Evolutionary conservation across 139 green algal genomes (phyloP).

Genomic region (Chlamydomonas incerta): DNA sequence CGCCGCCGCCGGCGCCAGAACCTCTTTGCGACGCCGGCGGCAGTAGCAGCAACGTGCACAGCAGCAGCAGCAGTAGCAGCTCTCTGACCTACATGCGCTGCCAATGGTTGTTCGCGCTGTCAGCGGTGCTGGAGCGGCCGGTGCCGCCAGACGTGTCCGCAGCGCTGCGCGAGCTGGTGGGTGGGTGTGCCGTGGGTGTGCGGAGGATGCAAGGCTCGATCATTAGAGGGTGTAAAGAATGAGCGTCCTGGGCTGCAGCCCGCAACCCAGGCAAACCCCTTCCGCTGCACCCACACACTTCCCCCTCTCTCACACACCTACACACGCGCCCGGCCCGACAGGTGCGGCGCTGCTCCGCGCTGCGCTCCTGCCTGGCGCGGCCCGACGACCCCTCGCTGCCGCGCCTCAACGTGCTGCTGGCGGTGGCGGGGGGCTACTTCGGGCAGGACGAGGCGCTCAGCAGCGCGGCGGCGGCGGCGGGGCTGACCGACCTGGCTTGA

Average conservation of each 20-base stretch:
- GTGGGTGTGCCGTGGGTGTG: neutral
- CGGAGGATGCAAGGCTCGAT: too few species aligned
- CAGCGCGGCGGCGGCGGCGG: constrained; percentile 1
- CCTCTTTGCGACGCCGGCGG: too few species aligned
- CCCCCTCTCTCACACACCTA: too few species aligned
- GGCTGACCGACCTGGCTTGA: constrained; percentile 9
- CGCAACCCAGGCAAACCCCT: neutral
- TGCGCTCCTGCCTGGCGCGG: constrained; percentile 42
- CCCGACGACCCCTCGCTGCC: constrained; percentile 61
- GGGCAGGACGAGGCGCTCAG: constrained; percentile 77
- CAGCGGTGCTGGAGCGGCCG: constrained; percentile 57
- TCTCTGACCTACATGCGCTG: constrained; percentile 28
- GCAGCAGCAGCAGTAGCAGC: too few species aligned
- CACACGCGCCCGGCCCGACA: neutral
- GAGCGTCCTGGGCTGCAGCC: too few species aligned
- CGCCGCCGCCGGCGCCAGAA: too few species aligned
- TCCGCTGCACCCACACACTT: too few species aligned
- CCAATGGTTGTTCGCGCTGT: constrained; percentile 64
- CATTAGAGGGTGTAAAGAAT: too few species aligned
- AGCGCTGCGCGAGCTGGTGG: constrained; percentile 50
- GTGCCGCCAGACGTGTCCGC: constrained; percentile 49
- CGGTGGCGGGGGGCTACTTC: constrained; percentile 83
- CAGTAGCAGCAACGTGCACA: too few species aligned
- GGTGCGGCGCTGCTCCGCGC: constrained; percentile 63
- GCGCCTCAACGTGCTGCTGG: constrained; percentile 82